phyloP scores from a whole-genome alignment of 2,329 filamentous ascomycete genomes.

The Aspergillus sp. region DNA sequence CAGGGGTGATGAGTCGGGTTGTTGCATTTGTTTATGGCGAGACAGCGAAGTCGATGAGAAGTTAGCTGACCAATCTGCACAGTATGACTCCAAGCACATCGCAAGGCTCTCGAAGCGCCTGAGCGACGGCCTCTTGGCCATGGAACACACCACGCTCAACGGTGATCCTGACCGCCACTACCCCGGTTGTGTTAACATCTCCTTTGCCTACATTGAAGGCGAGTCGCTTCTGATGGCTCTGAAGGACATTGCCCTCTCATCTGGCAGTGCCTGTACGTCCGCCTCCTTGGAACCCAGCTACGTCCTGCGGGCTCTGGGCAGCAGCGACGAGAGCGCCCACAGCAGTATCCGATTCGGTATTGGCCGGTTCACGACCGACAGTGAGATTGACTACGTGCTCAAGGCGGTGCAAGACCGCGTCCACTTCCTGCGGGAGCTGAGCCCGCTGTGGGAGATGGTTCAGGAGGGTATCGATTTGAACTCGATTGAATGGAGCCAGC shows the following conservation, averaged over 20 bases:
- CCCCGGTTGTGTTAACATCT: slow-evolving; percentile 96
- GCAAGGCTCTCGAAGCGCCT: slow-evolving; percentile 80
- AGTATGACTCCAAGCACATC: slow-evolving; percentile 93
- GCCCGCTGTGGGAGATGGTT: slow-evolving; percentile 94
- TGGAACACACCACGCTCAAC: slow-evolving; percentile 93
- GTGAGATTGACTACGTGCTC: slow-evolving; percentile 94
- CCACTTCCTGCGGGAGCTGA: slow-evolving; percentile 88
- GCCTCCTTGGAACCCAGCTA: slow-evolving; percentile 96
- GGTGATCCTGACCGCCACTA: slow-evolving; percentile 83
- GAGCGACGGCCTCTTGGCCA: slow-evolving; percentile 74
- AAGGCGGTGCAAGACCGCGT: slow-evolving; percentile 91
- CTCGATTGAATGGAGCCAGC: slow-evolving; percentile 98
- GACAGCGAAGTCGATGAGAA: neutral
- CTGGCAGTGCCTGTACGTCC: slow-evolving; percentile 94
- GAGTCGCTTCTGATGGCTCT: slow-evolving; percentile 97
- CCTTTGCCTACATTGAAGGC: slow-evolving; percentile 96
- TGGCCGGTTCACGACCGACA: slow-evolving; percentile 91
- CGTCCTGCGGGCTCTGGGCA: slow-evolving; percentile 88
- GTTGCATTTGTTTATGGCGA: slow-evolving; percentile 15
- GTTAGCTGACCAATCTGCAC: slow-evolving; percentile 51
- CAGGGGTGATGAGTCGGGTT: slow-evolving; percentile 63
- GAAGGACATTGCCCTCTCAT: slow-evolving; percentile 96
- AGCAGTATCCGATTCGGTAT: slow-evolving; percentile 98
- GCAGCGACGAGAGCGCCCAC: slow-evolving; percentile 95
- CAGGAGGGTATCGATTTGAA: slow-evolving; percentile 95